Evolutionary conservation across 768 basidiomycete species (phyloP), one percentile per base, ranked within the genome.

Genomic region (Lepiota brunneoincarnata): DNA sequence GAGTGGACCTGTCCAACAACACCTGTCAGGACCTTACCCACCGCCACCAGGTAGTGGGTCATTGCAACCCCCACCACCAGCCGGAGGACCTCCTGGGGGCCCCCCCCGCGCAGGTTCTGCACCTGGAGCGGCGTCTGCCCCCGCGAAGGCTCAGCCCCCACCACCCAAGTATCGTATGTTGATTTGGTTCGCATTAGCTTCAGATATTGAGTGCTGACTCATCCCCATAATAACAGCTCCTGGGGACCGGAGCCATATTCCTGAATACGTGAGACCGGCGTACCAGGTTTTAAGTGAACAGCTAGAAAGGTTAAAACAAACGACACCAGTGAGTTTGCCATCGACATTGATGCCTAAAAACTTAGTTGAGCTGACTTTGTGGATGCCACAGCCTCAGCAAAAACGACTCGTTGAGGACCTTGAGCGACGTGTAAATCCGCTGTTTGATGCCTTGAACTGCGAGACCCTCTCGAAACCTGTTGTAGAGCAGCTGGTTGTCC

Each of bases 401-500:
- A 89, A 87, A 66, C 86, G 91, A 31, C 76, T 94, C 59, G 84
- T 83, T 0, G 92, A 93, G 47, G 94, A 96, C 61, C 79, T 94
- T 4, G 93, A 95, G 65, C 81, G 92, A 17, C 80, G 95, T 28
- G 76, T 96, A 61, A 93, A 87, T 64, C 80, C 85, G 0, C 69
- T 98, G 41, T 97, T 95, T 63, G 95, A 97, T 64, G 87, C 85
- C n/a, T 71, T 98, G 61, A 97, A 98, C 68, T 93, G 91, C 64
- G 79, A 93, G 61, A 89, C 89, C 6, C 65, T 97, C 17, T 87
- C 91, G 12, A 73, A 75, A 55, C 67, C 79, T 10, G 84, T 91
- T 20, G 78, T 89, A 12, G 87, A 89, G 39, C 83, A 89, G 59
- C 72, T 97, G 26, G 63, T 83, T 18, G 81, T 84, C 38, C 75